phyloP scores from a whole-genome alignment of 1,284 basidiomycete species.

The Agroathelia rolfsii region DNA sequence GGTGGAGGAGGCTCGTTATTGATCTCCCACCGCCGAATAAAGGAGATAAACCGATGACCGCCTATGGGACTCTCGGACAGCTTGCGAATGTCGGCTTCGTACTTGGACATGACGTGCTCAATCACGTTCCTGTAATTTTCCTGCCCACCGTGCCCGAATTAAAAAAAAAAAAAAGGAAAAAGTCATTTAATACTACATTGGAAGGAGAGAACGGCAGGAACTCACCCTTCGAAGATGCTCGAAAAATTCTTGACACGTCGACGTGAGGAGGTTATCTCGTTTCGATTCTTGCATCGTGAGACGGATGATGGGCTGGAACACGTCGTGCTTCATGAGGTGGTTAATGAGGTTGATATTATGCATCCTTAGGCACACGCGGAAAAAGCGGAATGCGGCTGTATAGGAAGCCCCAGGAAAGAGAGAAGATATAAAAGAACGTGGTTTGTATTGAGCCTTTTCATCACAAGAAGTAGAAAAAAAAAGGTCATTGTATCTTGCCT shows the following conservation, averaged over 20 bases:
- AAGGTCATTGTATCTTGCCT: too few species aligned
- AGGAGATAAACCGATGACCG: constrained; percentile 60
- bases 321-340: constrained; percentile 79
- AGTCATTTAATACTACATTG: constrained; percentile 7
- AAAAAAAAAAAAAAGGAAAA: constrained; percentile 5
- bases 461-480: constrained; percentile 1
- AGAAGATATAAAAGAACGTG: constrained; percentile 3
- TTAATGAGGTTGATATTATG: constrained; percentile 83
- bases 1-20: constrained; percentile 76
- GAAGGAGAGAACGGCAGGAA: constrained; percentile 11
- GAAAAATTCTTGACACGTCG: constrained; percentile 92
- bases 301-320: constrained; percentile 76
- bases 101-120: constrained; percentile 73
- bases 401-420: constrained; percentile 12
- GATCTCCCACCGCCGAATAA: constrained; percentile 83
- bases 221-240: constrained; percentile 80
- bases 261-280: constrained; percentile 87
- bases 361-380: constrained; percentile 76
- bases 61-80: constrained; percentile 56
- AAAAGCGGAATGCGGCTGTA: constrained; percentile 83
- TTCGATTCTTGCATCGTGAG: constrained; percentile 74
- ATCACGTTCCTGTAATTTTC: constrained; percentile 85
- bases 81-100: constrained; percentile 56
- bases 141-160: constrained; percentile 31
- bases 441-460: not conserved